Conservation (phyloP, 495 filamentous ascomycete genomes). For the Penicillium lagena region DNA sequence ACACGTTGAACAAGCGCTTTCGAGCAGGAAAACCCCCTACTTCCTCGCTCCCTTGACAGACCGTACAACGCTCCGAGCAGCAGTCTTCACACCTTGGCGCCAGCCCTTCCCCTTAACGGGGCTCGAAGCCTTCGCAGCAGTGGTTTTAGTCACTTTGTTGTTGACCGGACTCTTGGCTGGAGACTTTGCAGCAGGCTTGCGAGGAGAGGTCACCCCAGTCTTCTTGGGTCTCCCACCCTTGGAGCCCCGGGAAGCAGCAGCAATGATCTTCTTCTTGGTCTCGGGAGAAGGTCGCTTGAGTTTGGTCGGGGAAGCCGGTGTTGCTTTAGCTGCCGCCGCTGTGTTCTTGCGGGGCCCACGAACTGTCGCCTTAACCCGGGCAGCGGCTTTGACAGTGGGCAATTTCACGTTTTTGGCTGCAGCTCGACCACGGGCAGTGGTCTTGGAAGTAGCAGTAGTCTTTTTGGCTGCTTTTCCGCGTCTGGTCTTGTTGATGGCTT, state of each 20-base stretch:
- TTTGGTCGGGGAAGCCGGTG: slow-evolving; percentile 8
- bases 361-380: slow-evolving; percentile 17
- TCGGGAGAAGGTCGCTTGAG: slow-evolving; percentile 28
- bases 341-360: neutral
- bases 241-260: slow-evolving; percentile 20
- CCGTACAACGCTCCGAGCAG: slow-evolving; percentile 9
- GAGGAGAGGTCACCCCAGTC: slow-evolving; percentile 7
- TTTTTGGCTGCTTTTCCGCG: slow-evolving; percentile 19
- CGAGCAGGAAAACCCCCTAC: neutral
- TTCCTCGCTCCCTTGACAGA: slow-evolving; percentile 14
- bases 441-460: slow-evolving; percentile 7
- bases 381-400: slow-evolving; percentile 18
- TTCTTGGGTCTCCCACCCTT: slow-evolving; percentile 10
- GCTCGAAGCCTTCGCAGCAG: slow-evolving; percentile 1
- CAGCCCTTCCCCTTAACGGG: slow-evolving; percentile 1
- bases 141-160: slow-evolving; percentile 4
- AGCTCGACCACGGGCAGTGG: slow-evolving; percentile 4
- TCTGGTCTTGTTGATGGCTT: slow-evolving; percentile 20
- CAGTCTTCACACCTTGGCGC: slow-evolving; percentile 10
- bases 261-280: slow-evolving; percentile 28
- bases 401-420: slow-evolving; percentile 18
- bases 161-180: slow-evolving; percentile 7
- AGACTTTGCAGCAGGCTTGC: slow-evolving; percentile 13
- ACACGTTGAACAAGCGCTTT: no score
- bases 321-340: slow-evolving; percentile 14